Evolutionary conservation across 75 land plant species (phyloP).

Genomic region (Cupressus sempervirens): DNA sequence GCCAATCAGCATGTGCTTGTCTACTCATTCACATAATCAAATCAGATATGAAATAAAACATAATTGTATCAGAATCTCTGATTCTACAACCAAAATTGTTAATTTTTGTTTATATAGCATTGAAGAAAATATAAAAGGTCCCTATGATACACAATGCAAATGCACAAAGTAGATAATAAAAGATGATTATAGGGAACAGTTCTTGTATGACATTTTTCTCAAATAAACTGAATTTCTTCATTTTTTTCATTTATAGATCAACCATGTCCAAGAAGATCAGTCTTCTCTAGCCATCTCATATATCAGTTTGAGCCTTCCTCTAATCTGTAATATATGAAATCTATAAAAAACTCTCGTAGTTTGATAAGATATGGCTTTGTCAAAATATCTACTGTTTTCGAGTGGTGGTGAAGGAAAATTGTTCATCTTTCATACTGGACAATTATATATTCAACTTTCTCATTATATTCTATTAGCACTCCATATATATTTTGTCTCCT

Average conservation of each 20-base stretch:
- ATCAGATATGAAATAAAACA: neutral
- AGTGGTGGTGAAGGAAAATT: neutral
- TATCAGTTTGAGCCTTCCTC: neutral
- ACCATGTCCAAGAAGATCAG: neutral
- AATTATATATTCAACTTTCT: neutral
- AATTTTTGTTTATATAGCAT: neutral
- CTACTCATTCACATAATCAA: neutral
- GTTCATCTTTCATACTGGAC: neutral
- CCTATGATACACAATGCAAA: neutral
- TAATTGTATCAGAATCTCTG: neutral
- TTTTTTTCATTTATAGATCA: neutral
- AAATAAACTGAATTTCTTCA: neutral
- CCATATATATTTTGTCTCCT: neutral
- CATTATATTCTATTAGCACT: neutral
- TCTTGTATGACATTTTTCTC: neutral
- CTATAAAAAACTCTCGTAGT: neutral
- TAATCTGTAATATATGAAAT: neutral
- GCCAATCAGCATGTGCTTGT: neutral
- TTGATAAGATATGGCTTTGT: neutral
- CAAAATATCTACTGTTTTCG: neutral
- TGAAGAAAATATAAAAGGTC: neutral
- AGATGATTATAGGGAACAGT: neutral
- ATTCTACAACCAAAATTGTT: neutral
- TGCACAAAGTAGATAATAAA: neutral
- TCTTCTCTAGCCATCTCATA: neutral